Conservation (phyloP, 208 protist genomes). For the Trypanosoma lewisi region DNA sequence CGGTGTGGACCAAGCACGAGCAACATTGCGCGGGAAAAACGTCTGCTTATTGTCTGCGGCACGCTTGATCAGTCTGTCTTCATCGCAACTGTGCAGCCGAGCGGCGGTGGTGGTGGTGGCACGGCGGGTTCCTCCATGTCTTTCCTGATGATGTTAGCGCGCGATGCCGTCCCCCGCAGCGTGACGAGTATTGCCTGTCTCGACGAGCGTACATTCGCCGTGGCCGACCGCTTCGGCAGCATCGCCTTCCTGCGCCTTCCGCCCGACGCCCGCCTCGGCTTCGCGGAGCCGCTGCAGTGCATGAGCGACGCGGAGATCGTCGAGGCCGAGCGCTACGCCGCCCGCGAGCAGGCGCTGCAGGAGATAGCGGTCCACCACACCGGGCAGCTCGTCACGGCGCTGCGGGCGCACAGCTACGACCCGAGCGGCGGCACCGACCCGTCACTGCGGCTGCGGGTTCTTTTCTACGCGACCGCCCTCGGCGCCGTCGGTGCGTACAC, state of each 20-base stretch:
- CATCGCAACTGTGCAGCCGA: constrained; percentile 59
- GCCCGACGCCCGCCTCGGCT: constrained; percentile 41
- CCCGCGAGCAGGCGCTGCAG: constrained; percentile 46
- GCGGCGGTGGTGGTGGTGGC: constrained; percentile 10
- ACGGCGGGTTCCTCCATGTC: no score
- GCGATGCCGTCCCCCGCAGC: constrained; percentile 58
- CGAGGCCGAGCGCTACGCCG: constrained; percentile 41
- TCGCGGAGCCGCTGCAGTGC: constrained; percentile 53
- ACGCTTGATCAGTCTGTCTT: constrained; percentile 70
- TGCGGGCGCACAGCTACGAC: constrained; percentile 50
- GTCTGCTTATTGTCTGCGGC: constrained; percentile 75
- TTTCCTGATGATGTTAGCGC: constrained; percentile 62
- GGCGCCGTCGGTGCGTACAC: constrained; percentile 69
- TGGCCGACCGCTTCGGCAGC: constrained; percentile 66
- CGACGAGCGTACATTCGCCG: constrained; percentile 71
- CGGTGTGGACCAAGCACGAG: constrained; percentile 39
- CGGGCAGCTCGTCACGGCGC: constrained; percentile 63
- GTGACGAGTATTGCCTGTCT: constrained; percentile 61
- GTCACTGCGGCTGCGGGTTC: constrained; percentile 32
- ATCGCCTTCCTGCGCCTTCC: constrained; percentile 70
- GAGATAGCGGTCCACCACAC: constrained; percentile 65
- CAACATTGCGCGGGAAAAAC: constrained; percentile 37
- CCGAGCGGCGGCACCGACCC: constrained; percentile 46
- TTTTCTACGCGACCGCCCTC: constrained; percentile 72
- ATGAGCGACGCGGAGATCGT: constrained; percentile 55